These are phyloP conservation scores for Hanseniaspora opuntiae DNA, from an alignment of 805 yeast genomes.

Conservation along the genomic window DNA sequence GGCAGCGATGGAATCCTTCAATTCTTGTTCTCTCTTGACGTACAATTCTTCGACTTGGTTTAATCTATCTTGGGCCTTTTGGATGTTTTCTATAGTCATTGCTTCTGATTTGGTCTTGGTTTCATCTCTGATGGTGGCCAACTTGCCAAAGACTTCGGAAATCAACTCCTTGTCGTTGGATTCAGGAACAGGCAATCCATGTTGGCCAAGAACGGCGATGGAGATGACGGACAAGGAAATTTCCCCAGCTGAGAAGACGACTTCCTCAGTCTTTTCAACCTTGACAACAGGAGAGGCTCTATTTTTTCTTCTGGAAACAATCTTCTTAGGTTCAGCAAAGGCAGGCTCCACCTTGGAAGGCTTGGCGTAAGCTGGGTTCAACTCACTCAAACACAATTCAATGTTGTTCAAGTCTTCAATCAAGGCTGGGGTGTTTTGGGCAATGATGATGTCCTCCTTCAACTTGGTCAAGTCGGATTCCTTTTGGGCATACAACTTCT, in stretches of 20 bases:
- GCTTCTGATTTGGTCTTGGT: constrained; percentile 64
- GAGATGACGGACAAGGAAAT: constrained; percentile 70
- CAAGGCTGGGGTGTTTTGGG: constrained; percentile 67
- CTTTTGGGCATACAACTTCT: constrained; percentile 36
- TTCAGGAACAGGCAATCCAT: constrained; percentile 68
- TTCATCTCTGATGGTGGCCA: constrained; percentile 58
- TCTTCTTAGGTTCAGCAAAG: constrained; percentile 32
- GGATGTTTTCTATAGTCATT: constrained; percentile 63
- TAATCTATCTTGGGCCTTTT: constrained; percentile 63
- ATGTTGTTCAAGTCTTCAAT: constrained; percentile 63
- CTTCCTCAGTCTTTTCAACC: constrained; percentile 24
- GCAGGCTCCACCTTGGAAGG: constrained; percentile 21
- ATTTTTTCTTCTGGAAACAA: constrained; percentile 26
- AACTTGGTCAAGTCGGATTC: constrained; percentile 44
- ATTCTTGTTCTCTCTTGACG: constrained; percentile 32
- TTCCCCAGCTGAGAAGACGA: constrained; percentile 24
- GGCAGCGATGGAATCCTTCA: constrained; percentile 16
- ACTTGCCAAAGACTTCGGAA: constrained; percentile 46
- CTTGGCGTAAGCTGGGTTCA: constrained; percentile 52
- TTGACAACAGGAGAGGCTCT: constrained; percentile 47
- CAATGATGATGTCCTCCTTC: constrained; percentile 58
- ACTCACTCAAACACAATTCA: constrained; percentile 54
- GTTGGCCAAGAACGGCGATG: constrained; percentile 60
- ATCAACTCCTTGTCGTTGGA: constrained; percentile 48
- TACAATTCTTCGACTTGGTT: constrained; percentile 49